These are phyloP conservation scores for Chlamydomonas incerta DNA, from an alignment of 139 green algal genomes.

Conservation along the genomic window DNA sequence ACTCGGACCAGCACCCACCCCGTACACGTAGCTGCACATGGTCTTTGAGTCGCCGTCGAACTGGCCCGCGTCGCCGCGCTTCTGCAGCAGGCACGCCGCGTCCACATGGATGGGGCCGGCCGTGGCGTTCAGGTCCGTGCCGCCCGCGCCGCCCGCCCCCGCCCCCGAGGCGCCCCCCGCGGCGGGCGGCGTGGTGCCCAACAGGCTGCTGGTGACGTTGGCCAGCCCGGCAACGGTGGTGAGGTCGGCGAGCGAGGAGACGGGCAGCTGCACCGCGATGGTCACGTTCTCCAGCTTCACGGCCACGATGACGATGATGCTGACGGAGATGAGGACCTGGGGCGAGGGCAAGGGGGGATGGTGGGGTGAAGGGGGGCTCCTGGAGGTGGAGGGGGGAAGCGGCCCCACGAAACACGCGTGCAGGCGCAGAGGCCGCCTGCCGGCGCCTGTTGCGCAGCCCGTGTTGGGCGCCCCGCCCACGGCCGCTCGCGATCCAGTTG, in stretches of 20 bases:
- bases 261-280: constrained; percentile 1
- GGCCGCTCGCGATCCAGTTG: no score
- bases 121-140: constrained; percentile 1
- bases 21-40: constrained; percentile 30
- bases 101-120: background rate
- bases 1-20: background rate
- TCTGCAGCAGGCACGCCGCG: constrained; percentile 25
- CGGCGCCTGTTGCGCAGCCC: no score
- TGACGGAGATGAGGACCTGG: constrained; percentile 20
- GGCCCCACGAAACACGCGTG: no score
- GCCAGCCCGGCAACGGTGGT: background rate
- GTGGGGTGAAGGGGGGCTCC: no score
- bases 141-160: no score
- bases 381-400: no score
- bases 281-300: constrained; percentile 23
- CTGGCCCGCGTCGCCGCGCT: background rate
- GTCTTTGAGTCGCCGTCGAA: background rate
- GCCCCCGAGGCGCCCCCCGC: background rate
- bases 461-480: no score
- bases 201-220: background rate
- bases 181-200: background rate
- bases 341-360: background rate
- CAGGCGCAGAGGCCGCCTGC: no score
- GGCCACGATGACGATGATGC: constrained; percentile 27
- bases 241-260: background rate